Conservation (phyloP, 2,329 filamentous ascomycete species). For the Xylariaceae sp. region DNA sequence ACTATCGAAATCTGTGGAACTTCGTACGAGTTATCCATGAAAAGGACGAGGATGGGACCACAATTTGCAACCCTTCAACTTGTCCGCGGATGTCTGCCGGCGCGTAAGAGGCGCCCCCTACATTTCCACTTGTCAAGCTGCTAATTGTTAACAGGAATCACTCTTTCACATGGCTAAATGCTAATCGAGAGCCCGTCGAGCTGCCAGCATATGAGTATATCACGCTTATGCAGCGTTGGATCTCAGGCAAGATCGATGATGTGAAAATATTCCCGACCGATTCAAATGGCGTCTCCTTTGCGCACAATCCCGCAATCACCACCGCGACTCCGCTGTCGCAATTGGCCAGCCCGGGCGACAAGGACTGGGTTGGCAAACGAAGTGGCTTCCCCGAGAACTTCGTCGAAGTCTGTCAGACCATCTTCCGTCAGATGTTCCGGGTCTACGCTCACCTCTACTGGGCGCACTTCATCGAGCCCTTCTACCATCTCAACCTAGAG, state of each 20-base stretch:
- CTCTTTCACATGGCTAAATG: conserved; percentile 95
- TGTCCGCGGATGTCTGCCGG: conserved; percentile 95
- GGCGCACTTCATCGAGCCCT: conserved; percentile 82
- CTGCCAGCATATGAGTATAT: conserved; percentile 92
- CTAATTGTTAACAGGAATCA: conserved; percentile 57
- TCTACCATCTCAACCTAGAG: conserved; percentile 76
- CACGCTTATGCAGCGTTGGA: conserved; percentile 94
- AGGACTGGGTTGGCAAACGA: conserved; percentile 81
- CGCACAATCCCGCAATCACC: conserved; percentile 57
- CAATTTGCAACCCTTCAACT: conserved; percentile 76
- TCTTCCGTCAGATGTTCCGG: conserved; percentile 97
- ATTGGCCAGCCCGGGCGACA: conserved; percentile 57
- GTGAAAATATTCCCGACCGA: conserved; percentile 86
- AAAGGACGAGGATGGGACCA: conserved; percentile 69
- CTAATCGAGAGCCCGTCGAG: conserved; percentile 80
- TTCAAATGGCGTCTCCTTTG: conserved; percentile 63
- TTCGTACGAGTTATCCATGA: conserved; percentile 88
- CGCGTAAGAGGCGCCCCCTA: conserved; percentile 54
- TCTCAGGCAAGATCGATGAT: conserved; percentile 92
- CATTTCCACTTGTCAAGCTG: not conserved
- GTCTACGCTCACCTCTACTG: conserved; percentile 98
- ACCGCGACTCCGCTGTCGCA: conserved; percentile 58
- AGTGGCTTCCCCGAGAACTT: conserved; percentile 92
- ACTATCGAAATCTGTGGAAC: conserved; percentile 82
- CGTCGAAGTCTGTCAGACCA: conserved; percentile 82